Percentiles rank a stretch among this genome's conserved stretches.
Conservation (phyloP, 139 green algal species). For the Volvox reticuliferus region DNA sequence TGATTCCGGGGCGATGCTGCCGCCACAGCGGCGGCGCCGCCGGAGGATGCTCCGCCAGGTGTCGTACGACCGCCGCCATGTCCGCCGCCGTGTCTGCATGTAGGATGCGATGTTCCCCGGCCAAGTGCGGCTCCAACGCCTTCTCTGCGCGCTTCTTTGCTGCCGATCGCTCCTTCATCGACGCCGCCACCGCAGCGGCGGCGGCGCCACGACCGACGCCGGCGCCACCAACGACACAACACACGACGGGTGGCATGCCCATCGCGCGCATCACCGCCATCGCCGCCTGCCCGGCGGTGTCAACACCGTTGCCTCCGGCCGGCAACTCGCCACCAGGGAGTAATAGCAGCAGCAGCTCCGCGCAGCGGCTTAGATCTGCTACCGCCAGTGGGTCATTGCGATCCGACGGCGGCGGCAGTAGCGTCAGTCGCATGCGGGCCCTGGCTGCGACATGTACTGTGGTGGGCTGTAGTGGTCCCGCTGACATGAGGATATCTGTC, state of each 20-base stretch:
- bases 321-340: constrained; percentile 62
- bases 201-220: background rate
- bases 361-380: constrained; percentile 71
- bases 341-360: constrained; percentile 78
- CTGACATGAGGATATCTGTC: constrained; percentile 36
- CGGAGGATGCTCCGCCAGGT: constrained; percentile 69
- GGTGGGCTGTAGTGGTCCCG: constrained; percentile 5
- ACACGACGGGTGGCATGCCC: constrained; percentile 75
- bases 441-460: constrained; percentile 63
- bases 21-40: constrained; percentile 79
- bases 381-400: constrained; percentile 73
- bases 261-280: constrained; percentile 80
- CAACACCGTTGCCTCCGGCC: constrained; percentile 44
- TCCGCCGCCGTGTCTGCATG: constrained; percentile 67
- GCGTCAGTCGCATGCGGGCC: constrained; percentile 65
- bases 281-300: constrained; percentile 64
- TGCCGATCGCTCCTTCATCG: constrained; percentile 81
- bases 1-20: constrained; percentile 75
- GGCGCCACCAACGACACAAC: constrained; percentile 22
- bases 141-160: constrained; percentile 83
- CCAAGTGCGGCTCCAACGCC: constrained; percentile 67
- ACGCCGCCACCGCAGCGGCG: constrained; percentile 6
- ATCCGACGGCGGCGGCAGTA: constrained; percentile 76
- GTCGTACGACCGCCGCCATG: constrained; percentile 75
- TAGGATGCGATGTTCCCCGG: constrained; percentile 72